phyloP scores from a whole-genome alignment of 768 basidiomycete species.

The Hortiboletus campestris region DNA sequence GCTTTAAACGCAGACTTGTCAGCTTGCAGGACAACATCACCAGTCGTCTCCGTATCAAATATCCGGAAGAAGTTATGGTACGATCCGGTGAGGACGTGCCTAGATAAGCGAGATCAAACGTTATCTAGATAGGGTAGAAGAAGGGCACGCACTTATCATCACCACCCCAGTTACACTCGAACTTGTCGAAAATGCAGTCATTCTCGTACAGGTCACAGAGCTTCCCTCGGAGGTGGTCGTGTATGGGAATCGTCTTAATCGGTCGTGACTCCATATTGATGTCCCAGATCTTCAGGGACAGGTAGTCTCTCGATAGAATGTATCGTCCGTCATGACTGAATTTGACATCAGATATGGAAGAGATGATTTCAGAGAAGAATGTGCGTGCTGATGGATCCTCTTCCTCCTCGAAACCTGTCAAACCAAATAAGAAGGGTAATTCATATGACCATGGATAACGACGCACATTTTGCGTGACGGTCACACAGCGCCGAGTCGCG shows the following conservation, averaged over 20 bases:
- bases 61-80: constrained; percentile 99
- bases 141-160: constrained; percentile 80
- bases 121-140: constrained; percentile 10
- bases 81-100: constrained; percentile 96
- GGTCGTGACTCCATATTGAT: constrained; percentile 98
- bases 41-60: constrained; percentile 86
- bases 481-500: constrained; percentile 97
- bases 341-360: constrained; percentile 99
- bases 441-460: background rate
- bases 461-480: constrained; percentile 90
- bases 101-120: constrained; percentile 32
- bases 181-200: constrained; percentile 99
- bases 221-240: constrained; percentile 95
- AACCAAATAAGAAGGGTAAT: constrained; percentile 12
- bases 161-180: constrained; percentile 97
- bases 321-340: constrained; percentile 97
- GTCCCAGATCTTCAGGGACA: constrained; percentile 99
- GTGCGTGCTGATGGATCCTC: constrained; percentile 97
- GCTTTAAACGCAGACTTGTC: constrained; percentile 99
- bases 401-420: constrained; percentile 93
- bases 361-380: constrained; percentile 99
- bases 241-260: constrained; percentile 96
- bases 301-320: constrained; percentile 94
- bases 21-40: constrained; percentile 92
- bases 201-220: constrained; percentile 99